Percentiles rank a stretch among this genome's conserved stretches.
Conservation (phyloP, 805 yeast species). For the Saccharomycopsis amapae region DNA sequence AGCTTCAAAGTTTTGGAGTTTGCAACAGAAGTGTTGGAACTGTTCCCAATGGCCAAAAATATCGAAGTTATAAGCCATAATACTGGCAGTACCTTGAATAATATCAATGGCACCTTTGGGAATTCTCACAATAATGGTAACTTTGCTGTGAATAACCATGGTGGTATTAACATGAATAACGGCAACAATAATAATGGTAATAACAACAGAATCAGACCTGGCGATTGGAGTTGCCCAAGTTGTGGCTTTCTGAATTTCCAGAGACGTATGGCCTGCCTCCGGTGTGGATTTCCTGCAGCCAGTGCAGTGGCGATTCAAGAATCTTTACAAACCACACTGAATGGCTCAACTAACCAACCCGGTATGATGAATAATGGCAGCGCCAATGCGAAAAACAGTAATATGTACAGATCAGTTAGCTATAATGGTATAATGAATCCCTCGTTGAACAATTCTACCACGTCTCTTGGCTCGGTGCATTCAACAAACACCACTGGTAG, state of each 20-base stretch:
- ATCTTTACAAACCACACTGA: conserved; percentile 27
- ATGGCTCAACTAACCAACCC: conserved; percentile 7
- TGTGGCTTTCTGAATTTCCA: conserved; percentile 95
- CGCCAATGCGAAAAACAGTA: conserved; percentile 5
- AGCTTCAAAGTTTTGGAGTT: conserved; percentile 68
- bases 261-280: conserved; percentile 86
- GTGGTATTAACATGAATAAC: background rate
- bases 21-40: conserved; percentile 73
- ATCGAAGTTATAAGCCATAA: no score
- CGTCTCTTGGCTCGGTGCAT: no score
- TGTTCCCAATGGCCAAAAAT: conserved; percentile 69
- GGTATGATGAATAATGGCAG: conserved; percentile 1
- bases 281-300: conserved; percentile 84
- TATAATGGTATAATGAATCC: background rate
- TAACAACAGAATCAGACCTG: conserved; percentile 84
- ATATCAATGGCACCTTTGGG: no score
- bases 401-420: background rate
- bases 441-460: background rate
- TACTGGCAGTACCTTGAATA: no score
- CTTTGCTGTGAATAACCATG: background rate
- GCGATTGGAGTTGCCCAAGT: conserved; percentile 97
- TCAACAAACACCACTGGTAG: background rate
- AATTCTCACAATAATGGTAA: background rate
- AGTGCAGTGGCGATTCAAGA: conserved; percentile 66
- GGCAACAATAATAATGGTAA: no score